Base-by-base conservation (phyloP, 169 alveolate species). In the Eimeria zaria region DNA sequence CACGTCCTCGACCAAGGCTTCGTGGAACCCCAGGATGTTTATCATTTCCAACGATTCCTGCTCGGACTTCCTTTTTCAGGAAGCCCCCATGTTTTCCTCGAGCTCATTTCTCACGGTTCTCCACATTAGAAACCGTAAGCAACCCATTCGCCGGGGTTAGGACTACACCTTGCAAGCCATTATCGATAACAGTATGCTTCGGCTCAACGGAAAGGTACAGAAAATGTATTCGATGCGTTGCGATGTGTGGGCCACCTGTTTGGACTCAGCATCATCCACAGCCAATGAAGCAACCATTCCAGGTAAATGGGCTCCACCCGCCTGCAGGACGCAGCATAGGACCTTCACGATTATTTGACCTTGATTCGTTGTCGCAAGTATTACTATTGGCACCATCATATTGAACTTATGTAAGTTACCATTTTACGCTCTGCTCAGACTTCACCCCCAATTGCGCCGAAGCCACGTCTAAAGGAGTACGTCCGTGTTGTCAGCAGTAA, bases 381-480 rank as follows among this genome's bases (percentile, higher is more conserved):
- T 18, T 41, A 30, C 60, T 46, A 20, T 27, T 78, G 67, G 24
- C 14, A 62, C 18, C 41, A 62, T 8, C 73, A 8, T 24, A 27
- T 27, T 12, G 41, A 62, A 39, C 73, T 60, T 11, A 27, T 60
- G 16, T 0, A 58, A 18, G n/a, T 62, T n/a, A 53, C 16, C 55
- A 24, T 24, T 78, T 78, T 78, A 46, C 30, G 8, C 44, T 46
- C 18, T 87, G 94, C 60, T 60, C 94, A 87, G 94, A 62, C 55
- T 41, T 87, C 62, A 41, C 44, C 24, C 94, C 94, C 69, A 60
- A 60, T 20, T 87, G 94, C 94, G 71, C 78, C 67, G 69, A 64
- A 51, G 94, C 94, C 64, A 87, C 62, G 83, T 39, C 94, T n/a
- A 87, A 87, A 74, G 46, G 30, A 12, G 94, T 87, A 87, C 48